Evolutionary conservation across 306 rosid species (phyloP).

Genomic region (Cajanus cajan): DNA sequence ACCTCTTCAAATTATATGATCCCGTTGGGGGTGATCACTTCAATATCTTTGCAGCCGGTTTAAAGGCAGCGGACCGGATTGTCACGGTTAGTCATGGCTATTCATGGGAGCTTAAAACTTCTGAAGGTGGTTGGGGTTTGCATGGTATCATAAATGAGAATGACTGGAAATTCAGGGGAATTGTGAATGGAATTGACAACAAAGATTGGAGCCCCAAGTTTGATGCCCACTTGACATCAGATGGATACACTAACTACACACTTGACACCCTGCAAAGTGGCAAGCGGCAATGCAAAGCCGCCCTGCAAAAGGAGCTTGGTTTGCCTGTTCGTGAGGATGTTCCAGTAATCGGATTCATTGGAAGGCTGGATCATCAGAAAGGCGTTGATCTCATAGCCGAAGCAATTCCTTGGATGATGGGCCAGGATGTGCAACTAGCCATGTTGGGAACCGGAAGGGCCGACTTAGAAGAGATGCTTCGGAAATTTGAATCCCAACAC

Average conservation of each 20-base stretch:
- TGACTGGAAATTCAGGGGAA: conserved; percentile 88
- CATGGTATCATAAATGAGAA: conserved; percentile 72
- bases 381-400: conserved; percentile 88
- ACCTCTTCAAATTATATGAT: conserved; percentile 68
- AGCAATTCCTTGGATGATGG: conserved; percentile 90
- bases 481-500: conserved; percentile 51
- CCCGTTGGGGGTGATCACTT: conserved; percentile 96
- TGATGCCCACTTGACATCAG: conserved; percentile 70
- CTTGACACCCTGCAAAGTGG: conserved; percentile 68
- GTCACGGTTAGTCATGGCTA: conserved; percentile 97
- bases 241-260: conserved; percentile 86
- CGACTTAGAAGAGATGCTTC: conserved; percentile 81
- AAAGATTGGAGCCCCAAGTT: conserved; percentile 79
- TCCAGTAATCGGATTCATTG: conserved; percentile 73
- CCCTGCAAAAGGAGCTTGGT: conserved; percentile 87
- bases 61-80: conserved; percentile 81
- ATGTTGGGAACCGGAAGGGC: conserved; percentile 89
- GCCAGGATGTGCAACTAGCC: conserved; percentile 77
- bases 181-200: conserved; percentile 87
- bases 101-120: conserved; percentile 83
- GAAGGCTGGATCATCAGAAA: conserved; percentile 86
- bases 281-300: conserved; percentile 81
- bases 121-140: conserved; percentile 96
- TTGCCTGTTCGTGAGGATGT: conserved; percentile 74
- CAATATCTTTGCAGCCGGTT: conserved; percentile 94